Evolutionary conservation across 2,329 filamentous ascomycete genomes (phyloP), one percentile per base, ranked within the genome.

Genomic region (Colletotrichum sp.): DNA sequence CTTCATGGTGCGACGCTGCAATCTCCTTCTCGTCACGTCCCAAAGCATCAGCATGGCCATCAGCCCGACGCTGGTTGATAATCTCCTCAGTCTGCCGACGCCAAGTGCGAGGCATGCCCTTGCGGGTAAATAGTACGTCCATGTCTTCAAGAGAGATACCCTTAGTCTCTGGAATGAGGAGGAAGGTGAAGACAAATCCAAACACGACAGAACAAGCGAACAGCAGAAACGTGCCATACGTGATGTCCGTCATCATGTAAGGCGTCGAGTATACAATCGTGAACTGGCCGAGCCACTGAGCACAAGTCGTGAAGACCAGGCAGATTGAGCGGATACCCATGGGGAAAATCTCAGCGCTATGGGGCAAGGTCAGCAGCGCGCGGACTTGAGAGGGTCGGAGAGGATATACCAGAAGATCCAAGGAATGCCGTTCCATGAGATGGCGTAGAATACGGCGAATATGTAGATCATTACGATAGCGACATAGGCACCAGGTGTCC

Each of bases 171-270:
- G 78, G 78, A 7, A 80, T 72, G 27, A 79, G 75, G 19, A 79
- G 69, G 63, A 76, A 81, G 2, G 64, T 75, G 22, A 71, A 88
- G 73, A 85, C 78, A 59, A 84, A 80, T 11, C 84, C 82, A 22
- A 82, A 77, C 36, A 88, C 80, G 74, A 85, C 86, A 27, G 86
- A 80, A 1, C 82, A 80, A 3, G 84, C 87, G 77, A 88, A 88
- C 80, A 88, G 86, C 77, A 88, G 85, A 79, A 86, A 88, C 3
- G 86, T 85, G 19, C 87, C 87, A 77, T 86, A 88, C 13, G 80
- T 78, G 59, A 81, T 78, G 61, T 71, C 73, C 44, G 77, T 77
- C 34, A 82, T 77, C 81, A 83, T 83, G 55, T 82, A 81, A 0
- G 81, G 81, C 4, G 79, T 73, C 8, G 79, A 79, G 65, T 81